A percentile compares a stretch with the other conserved stretches of the same genome.
Evolutionary conservation across 805 yeast species (phyloP).

Genomic region (Candida schatavii): DNA sequence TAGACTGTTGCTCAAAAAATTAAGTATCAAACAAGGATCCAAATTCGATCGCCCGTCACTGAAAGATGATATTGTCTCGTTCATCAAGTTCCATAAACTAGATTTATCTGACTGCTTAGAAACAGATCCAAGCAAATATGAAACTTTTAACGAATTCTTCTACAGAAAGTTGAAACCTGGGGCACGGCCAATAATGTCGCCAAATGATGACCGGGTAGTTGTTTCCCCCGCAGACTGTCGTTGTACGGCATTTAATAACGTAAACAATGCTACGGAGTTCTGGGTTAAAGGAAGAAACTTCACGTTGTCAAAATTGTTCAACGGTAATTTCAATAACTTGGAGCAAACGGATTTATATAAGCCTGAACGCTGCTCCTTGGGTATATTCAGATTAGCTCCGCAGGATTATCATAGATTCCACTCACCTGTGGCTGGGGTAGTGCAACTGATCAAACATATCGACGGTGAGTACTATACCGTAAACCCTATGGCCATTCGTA

Average conservation of each 20-base stretch:
- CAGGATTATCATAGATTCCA: conserved; percentile 97
- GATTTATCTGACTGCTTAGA: conserved; percentile 67
- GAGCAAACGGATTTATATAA: conserved; percentile 34
- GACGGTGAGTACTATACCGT: conserved; percentile 95
- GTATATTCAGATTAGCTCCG: conserved; percentile 88
- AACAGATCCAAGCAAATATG: conserved; percentile 46
- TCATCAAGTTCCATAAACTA: conserved; percentile 78
- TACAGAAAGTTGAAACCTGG: conserved; percentile 72
- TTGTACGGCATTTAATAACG: conserved; percentile 62
- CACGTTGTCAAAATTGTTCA: conserved; percentile 59
- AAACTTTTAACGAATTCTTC: conserved; percentile 86
- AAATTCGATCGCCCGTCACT: conserved; percentile 77
- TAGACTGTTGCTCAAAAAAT: conserved; percentile 55
- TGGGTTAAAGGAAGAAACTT: conserved; percentile 92
- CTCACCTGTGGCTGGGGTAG: conserved; percentile 72
- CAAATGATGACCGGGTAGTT: conserved; percentile 43
- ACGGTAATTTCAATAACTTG: conserved; percentile 42
- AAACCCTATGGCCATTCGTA: conserved; percentile 94
- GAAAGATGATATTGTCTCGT: conserved; percentile 64
- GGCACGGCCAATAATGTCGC: conserved; percentile 68
- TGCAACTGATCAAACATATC: conserved; percentile 65
- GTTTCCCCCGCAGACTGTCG: conserved; percentile 89
- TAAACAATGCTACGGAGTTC: conserved; percentile 60
- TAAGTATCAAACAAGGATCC: conserved; percentile 78
- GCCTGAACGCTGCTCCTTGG: conserved; percentile 54